These are phyloP conservation scores for Pythium vanterpoolii DNA, from an alignment of 352 stramenopile species.

Conservation along the genomic window DNA sequence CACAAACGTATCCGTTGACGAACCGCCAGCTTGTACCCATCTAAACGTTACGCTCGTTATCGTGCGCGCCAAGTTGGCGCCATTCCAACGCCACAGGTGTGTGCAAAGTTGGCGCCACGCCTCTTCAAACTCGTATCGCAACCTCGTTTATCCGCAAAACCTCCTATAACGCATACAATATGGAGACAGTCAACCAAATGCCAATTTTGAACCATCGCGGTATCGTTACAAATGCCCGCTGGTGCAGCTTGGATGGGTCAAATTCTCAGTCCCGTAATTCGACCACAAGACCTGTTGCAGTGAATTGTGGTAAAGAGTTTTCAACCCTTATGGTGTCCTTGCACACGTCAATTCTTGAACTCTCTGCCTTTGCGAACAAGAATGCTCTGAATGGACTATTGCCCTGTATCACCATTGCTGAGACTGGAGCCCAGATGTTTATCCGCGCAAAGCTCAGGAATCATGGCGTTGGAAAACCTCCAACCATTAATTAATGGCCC, in stretches of 20 bases:
- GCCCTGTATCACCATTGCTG: background rate
- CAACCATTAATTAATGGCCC: background rate
- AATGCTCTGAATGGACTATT: background rate
- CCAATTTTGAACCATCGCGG: background rate
- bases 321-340: background rate
- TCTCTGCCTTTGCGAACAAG: background rate
- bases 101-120: background rate
- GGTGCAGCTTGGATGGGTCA: background rate
- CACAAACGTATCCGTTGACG: background rate
- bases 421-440: background rate
- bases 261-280: background rate
- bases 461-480: constrained; percentile 3
- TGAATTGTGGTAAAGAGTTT: background rate
- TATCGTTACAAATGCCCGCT: background rate
- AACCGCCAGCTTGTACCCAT: constrained; percentile 2
- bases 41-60: background rate
- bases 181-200: background rate
- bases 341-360: background rate
- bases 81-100: background rate
- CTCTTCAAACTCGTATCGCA: background rate
- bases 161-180: background rate
- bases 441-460: background rate
- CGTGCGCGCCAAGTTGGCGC: too few species aligned
- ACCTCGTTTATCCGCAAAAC: background rate
- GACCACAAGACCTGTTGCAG: background rate